phyloP scores from a whole-genome alignment of 148 eudicot species.

The Nyssa sinensis region DNA sequence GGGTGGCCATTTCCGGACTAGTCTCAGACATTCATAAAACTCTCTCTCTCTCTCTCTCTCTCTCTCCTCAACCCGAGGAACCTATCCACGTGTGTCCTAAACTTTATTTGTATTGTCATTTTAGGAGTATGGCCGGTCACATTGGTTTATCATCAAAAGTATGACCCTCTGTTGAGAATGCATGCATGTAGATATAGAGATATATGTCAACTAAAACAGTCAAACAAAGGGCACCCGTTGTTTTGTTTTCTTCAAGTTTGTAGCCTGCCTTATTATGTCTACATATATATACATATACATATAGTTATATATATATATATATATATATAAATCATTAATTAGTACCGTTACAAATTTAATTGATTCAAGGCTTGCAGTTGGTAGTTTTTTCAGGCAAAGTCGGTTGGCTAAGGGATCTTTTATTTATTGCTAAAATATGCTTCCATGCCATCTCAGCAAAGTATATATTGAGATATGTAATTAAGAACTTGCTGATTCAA shows the following conservation, averaged over 20 bases:
- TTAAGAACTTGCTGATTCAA: no score
- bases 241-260: constrained; percentile 14
- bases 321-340: background rate
- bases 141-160: background rate
- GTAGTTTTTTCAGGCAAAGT: constrained; percentile 26
- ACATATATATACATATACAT: background rate
- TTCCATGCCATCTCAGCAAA: background rate
- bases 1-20: background rate
- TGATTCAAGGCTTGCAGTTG: constrained; percentile 11
- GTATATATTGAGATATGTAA: background rate
- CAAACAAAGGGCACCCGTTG: background rate
- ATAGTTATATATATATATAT: no score
- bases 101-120: background rate
- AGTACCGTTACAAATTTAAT: constrained; percentile 9
- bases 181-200: background rate
- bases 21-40: background rate
- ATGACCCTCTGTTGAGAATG: background rate
- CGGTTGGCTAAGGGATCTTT: constrained; percentile 2
- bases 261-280: constrained; percentile 1
- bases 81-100: background rate
- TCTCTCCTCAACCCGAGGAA: background rate
- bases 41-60: background rate
- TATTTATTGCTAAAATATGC: background rate
- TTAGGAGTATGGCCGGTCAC: background rate
- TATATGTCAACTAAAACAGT: background rate